Conservation (phyloP, 2,329 filamentous ascomycete genomes). For the Basipetospora chlamydospora region DNA sequence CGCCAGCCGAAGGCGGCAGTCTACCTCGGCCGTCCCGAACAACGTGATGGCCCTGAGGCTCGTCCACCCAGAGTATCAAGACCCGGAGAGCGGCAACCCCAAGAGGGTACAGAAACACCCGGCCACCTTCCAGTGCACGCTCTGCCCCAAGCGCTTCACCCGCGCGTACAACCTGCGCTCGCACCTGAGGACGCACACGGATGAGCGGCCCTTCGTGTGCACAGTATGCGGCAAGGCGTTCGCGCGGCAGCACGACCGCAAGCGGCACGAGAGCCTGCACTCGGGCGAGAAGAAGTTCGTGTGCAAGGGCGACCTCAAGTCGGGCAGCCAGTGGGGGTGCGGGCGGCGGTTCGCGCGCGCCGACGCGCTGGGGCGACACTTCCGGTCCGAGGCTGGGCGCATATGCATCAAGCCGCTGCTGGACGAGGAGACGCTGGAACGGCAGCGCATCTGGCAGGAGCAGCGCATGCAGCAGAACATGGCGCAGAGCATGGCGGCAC, state of each 20-base stretch:
- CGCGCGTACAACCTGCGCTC: constrained; percentile 93
- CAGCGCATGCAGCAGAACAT: constrained; percentile 53
- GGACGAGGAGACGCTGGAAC: constrained; percentile 80
- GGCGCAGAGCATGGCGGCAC: constrained; percentile 40
- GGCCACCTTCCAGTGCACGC: constrained; percentile 84
- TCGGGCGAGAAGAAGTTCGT: constrained; percentile 98
- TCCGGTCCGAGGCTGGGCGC: constrained; percentile 85
- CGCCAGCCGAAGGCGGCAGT: constrained; percentile 35
- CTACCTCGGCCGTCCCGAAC: constrained; percentile 47
- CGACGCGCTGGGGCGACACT: constrained; percentile 86
- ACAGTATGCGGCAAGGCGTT: constrained; percentile 96
- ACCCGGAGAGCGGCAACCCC: constrained; percentile 42
- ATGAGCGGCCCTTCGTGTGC: constrained; percentile 93
- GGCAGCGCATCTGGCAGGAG: constrained; percentile 61
- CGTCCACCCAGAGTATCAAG: constrained; percentile 74
- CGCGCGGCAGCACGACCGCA: constrained; percentile 90
- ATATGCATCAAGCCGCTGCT: constrained; percentile 96
- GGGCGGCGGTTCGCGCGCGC: constrained; percentile 86
- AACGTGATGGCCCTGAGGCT: constrained; percentile 72
- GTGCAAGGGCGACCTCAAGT: constrained; percentile 80
- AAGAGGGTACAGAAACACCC: constrained; percentile 96
- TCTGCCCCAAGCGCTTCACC: constrained; percentile 93
- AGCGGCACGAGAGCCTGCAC: constrained; percentile 90
- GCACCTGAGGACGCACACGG: constrained; percentile 88
- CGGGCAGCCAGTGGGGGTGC: constrained; percentile 78